A percentile compares a stretch with the other conserved stretches of the same genome.
phyloP scores from a whole-genome alignment of 2,329 filamentous ascomycete genomes.

The Xenosphaeropsis pyriputrescens region DNA sequence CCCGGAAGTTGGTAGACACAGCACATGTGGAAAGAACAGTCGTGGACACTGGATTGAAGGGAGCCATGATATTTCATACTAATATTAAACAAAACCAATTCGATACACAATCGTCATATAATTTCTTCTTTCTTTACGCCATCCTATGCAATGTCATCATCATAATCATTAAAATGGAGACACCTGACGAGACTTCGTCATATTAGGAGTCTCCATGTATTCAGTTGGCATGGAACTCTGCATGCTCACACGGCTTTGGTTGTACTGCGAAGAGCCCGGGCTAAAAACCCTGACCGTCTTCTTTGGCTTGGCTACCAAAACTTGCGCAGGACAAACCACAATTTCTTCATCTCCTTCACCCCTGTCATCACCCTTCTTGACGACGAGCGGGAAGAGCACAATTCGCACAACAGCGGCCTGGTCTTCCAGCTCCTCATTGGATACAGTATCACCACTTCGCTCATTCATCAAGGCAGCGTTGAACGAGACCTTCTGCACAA shows the following conservation, averaged over 20 bases:
- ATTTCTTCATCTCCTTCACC: conserved; percentile 87
- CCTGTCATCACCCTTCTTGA: conserved; percentile 85
- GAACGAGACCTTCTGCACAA: conserved; percentile 78
- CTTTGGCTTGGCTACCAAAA: conserved; percentile 52
- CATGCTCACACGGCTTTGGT: conserved; percentile 13
- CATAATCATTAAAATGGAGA: neutral
- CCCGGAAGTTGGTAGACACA: no score
- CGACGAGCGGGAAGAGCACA: conserved; percentile 89
- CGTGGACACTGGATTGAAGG: no score
- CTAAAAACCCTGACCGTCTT: conserved; percentile 13
- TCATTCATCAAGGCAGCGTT: conserved; percentile 93
- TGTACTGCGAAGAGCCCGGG: conserved; percentile 7
- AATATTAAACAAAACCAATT: no score
- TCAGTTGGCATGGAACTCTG: conserved; percentile 17
- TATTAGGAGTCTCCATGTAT: conserved; percentile 1
- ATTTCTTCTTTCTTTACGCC: no score
- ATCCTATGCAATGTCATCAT: no score
- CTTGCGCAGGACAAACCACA: conserved; percentile 88
- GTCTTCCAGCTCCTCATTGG: conserved; percentile 69
- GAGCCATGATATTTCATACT: no score
- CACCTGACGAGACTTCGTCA: neutral
- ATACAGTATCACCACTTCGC: conserved; percentile 50
- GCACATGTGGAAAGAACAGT: no score
- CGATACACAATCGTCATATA: no score
- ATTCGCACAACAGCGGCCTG: conserved; percentile 70